Evolutionary conservation across 1,139 yeast genomes (phyloP), one percentile per base, ranked within the genome.

Genomic region (Hansenula sp.): DNA sequence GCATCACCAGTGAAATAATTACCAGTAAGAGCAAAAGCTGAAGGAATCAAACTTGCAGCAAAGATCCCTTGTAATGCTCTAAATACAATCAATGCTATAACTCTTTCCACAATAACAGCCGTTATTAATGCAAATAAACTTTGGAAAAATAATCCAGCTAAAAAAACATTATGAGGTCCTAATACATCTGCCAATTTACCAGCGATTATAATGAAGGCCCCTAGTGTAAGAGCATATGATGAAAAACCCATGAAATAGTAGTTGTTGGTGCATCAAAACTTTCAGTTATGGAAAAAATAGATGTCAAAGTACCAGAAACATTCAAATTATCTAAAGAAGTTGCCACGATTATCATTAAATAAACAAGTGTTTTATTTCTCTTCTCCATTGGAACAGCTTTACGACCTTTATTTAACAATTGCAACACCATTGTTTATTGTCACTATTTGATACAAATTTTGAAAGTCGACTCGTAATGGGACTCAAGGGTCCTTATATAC

Each of bases 61-160:
- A 61, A 58, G 10, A 65, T 68, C 67, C 71, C 71, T 48, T 67
- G 71, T 1, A 67, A 41, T 2, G 71, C 69, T 45, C 71, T 58
- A 34, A 67, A 63, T 0, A 66, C 58, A 38, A 66, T 62, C 39
- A 67, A 47, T 3, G 56, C 63, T 35, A 57, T 50, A 18, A 65
- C 51, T 8, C 19, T 9, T 8, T 56, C 52, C 16, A 54, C 53
- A 25, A 62, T 59, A 18, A 56, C 54, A 3, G 66, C 68, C 45
- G 17, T n/a, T 6, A 29, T 29, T 54, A 46, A 8, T 63, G 47
- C 32, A 63, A 46, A 8, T 62, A 49, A 36, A 55, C 55, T 3
- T 63, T 37, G 24, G 55, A 44, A 41, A 60, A 46, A 37, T 3
- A 29, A 9, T n/a, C 33, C 36, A 11, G 47, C 19, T 8, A 46